Evolutionary conservation across 768 basidiomycete species (phyloP).

Genomic region (Epithele typhae): DNA sequence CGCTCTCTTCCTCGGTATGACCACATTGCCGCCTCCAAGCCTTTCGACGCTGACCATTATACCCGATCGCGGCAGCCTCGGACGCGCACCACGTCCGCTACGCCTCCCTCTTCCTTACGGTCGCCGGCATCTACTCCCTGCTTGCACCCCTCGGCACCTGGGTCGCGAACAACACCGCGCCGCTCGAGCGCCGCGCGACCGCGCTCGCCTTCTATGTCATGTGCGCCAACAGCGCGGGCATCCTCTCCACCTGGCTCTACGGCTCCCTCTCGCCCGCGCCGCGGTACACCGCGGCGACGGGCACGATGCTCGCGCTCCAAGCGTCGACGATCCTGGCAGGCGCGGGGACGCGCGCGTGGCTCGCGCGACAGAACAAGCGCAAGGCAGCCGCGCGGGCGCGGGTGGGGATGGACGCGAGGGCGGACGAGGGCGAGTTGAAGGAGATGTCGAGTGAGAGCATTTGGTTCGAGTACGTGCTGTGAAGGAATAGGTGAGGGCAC

Average conservation of each 20-base stretch:
- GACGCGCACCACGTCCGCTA: slow-evolving; percentile 39
- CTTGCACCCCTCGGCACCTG: slow-evolving; percentile 54
- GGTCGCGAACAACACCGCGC: slow-evolving; percentile 58
- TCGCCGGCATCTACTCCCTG: slow-evolving; percentile 47
- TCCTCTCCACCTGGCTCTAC: slow-evolving; percentile 57
- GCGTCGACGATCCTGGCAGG: not conserved
- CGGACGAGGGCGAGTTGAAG: not conserved
- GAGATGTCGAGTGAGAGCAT: not conserved
- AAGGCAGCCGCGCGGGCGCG: not conserved
- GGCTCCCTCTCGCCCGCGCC: slow-evolving; percentile 24
- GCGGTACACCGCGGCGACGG: not conserved
- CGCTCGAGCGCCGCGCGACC: slow-evolving; percentile 52
- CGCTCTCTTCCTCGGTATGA: slow-evolving; percentile 48
- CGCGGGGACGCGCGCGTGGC: not conserved
- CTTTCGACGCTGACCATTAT: too few species aligned
- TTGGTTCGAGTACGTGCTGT: not conserved
- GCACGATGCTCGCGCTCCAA: not conserved
- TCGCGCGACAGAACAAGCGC: not conserved
- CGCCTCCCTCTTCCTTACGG: slow-evolving; percentile 50
- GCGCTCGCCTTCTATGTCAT: slow-evolving; percentile 54
- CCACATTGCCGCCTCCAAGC: too few species aligned
- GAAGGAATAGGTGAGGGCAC: too few species aligned
- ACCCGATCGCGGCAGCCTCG: slow-evolving; percentile 25
- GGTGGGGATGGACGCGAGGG: too few species aligned
- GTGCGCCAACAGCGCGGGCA: slow-evolving; percentile 55